A percentile compares a stretch with the other conserved stretches of the same genome.
Conservation (phyloP, 2,329 filamentous ascomycete species). For the Penicillium sp. region DNA sequence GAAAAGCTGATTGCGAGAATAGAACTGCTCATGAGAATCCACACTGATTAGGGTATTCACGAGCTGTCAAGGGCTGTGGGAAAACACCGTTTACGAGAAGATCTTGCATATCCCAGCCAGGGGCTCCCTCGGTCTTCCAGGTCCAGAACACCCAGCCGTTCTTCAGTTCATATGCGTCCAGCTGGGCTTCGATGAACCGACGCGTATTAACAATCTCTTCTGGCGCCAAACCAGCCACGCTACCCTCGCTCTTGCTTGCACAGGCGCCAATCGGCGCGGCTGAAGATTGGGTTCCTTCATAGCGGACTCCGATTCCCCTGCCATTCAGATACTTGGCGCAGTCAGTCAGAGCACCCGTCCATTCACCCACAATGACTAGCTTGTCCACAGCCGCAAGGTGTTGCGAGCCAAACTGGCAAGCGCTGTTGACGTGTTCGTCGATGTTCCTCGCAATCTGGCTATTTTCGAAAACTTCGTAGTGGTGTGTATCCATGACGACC, state of each 20-base stretch:
- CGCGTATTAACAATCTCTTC: constrained; percentile 44
- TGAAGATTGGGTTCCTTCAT: constrained; percentile 57
- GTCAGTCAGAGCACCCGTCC: constrained; percentile 69
- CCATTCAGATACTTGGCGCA: constrained; percentile 62
- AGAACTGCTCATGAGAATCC: background rate
- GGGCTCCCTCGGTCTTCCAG: constrained; percentile 55
- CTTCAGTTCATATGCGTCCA: constrained; percentile 50
- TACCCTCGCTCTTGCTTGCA: constrained; percentile 52
- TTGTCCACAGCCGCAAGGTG: constrained; percentile 63
- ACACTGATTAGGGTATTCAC: constrained; percentile 42
- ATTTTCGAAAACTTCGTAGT: constrained; percentile 68
- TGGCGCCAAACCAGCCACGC: constrained; percentile 50
- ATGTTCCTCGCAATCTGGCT: constrained; percentile 56
- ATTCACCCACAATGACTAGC: constrained; percentile 71
- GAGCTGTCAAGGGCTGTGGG: constrained; percentile 47
- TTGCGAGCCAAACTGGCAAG: constrained; percentile 58
- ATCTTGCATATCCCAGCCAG: constrained; percentile 55
- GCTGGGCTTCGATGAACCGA: constrained; percentile 52
- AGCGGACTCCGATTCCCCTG: constrained; percentile 63
- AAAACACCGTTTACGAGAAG: constrained; percentile 53
- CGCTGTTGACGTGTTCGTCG: constrained; percentile 59
- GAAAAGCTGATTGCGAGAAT: background rate
- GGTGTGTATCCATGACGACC: constrained; percentile 69
- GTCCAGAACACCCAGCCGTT: constrained; percentile 57
- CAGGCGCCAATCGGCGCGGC: constrained; percentile 60